Evolutionary conservation across 2,329 filamentous ascomycete species (phyloP), one percentile per base, ranked within the genome.

Genomic region (Colletotrichum tofieldiae): DNA sequence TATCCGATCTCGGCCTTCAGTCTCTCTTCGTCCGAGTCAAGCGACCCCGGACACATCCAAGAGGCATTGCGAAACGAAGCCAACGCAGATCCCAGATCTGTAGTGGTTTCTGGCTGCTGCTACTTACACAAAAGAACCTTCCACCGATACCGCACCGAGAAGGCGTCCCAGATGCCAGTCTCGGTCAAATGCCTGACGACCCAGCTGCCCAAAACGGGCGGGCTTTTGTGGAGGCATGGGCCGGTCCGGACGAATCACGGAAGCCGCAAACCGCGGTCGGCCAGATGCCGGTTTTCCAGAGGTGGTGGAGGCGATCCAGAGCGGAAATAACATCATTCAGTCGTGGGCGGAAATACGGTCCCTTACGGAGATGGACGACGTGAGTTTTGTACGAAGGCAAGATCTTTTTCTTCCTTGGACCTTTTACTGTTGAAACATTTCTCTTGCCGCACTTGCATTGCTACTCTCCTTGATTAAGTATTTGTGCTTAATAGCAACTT

Each of bases 311-410:
- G 59, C 54, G 59, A 65, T 55, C 51, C 41, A 47, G 23, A 60
- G 39, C 70, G 70, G 70, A 64, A 72, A 65, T 69, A 72, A 72
- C 52, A 72, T 72, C 69, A 69, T 59, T 54, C 43, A 45, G 18
- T 20, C 52, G 23, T 41, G 45, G 39, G 65, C 39, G 59, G 45
- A n/a, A 60, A 54, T 23, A 39, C 20, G 45, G 56, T 49, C 51
- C 56, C 56, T 71, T 62, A 56, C 23, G 54, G 59, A 60, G 32
- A 55, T 45, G 23, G 59, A 16, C 47, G 20, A 55, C 18, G 7
- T 51, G 66, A 60, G 39, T 55, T 60, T 55, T 69, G 18, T n/a
- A 16, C 23, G 45, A 23, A 59, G 59, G n/a, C 18, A 65, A 49
- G 20, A 39, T 60, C 35, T 55, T 43, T 41, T 20, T 43, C 23